Evolutionary conservation across 2,329 filamentous ascomycete species (phyloP), one percentile per base, ranked within the genome.

Genomic region (Lasiodiplodia hormozganensis): DNA sequence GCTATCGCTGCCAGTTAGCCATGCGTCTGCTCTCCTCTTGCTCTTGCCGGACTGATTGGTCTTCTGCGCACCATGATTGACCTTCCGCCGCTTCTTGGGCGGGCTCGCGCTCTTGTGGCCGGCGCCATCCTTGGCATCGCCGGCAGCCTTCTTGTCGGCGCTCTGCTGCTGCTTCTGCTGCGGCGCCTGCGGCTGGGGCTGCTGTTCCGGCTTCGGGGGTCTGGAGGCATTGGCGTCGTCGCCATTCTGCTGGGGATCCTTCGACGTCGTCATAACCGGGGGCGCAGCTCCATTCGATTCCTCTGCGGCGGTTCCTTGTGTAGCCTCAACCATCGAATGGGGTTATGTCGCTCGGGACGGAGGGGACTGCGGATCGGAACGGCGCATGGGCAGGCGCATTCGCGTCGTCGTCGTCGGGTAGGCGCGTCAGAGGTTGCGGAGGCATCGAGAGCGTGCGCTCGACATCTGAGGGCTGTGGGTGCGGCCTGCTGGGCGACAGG

Each of bases 21-120:
- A n/a, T 28, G 31, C 12, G 54, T 57, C 54, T n/a, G n/a, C n/a
- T 47, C 21, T 47, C 43, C 43, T 21, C 43, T n/a, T 60, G 56
- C n/a, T 25, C 23, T 31, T 38, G 36, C 36, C 36, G 11, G 23
- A 23, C 12, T 57, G 54, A 57, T 57, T 47, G 43, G 43, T 47
- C 43, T 21, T 47, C 43, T 47, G 36, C 76, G 75, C 73, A 82
- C 81, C 84, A 79, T 85, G 84, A 75, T 85, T 85, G 77, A 86
- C 84, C 75, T 85, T 85, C 74, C 83, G 79, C 70, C 83, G 79
- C 79, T 85, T 85, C 79, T 84, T 85, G 38, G 74, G 73, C 43
- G 76, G 73, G 68, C 72, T 74, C 68, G 71, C 73, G 66, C 23
- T 65, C 58, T 65, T 58, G 47, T 40, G 25, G 21, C 38, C 34